Evolutionary conservation across 176 grass and related monocot genomes (phyloP), one percentile per base, ranked within the genome.

Genomic region (Cocos nucifera): DNA sequence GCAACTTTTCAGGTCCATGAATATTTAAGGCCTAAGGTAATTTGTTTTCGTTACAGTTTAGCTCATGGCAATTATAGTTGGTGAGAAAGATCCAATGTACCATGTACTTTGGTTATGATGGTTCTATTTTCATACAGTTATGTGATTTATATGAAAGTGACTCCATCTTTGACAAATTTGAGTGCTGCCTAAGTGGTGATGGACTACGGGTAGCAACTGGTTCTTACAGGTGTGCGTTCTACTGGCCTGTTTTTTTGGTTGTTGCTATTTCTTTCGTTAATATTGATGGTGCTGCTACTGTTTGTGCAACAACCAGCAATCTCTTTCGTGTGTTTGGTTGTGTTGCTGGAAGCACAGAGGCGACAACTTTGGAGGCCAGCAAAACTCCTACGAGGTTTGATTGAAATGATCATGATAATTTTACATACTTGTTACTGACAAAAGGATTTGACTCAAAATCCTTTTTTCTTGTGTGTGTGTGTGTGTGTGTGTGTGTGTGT

Each of bases 61-160:
- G 35, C 35, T 44, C 35, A 44, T 44, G 8, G 1, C 1, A 44
- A 44, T 44, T 44, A 12, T 44, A 2, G 6, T 44, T 30, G 28
- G 28, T 6, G 28, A 30, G 28, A 30, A 6, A 30, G 4, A 30
- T 30, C 0, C 0, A 44, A 3, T 44, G 35, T 3, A 44, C 35
- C 35, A 44, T 44, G 35, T 44, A 44, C 35, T 44, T 44, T 44
- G 35, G 10, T 44, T 44, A 44, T 44, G 10, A 44, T 44, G 35
- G 10, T 9, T 57, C 72, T 62, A 20, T 79, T 66, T 17, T 16
- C 63, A 4, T 82, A 48, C 78, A 97, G 92, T 49, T 97, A 67
- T 97, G 92, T 67, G 92, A 97, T 84, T 88, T 97, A 72, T 97
- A 97, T 75, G 92, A 97, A 77, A 97, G 85, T 75, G 92, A 97